phyloP scores from a whole-genome alignment of 2,329 filamentous ascomycete species.

The Fusarium devonianum region DNA sequence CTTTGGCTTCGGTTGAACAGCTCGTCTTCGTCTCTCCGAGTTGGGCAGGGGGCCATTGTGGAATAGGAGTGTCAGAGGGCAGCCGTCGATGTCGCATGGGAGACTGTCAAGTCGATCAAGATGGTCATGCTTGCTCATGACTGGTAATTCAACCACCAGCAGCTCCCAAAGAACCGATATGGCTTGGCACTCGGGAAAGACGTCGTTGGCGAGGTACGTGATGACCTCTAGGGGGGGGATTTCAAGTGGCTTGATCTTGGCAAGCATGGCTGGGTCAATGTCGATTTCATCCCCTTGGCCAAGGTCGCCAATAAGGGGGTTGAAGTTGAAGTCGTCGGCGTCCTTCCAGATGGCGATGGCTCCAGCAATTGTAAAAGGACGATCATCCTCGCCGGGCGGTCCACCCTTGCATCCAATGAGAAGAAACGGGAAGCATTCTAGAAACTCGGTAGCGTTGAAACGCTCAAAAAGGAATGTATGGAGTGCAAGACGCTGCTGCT shows the following conservation, averaged over 20 bases:
- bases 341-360: neutral
- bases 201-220: neutral
- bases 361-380: neutral
- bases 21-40: no score
- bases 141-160: neutral
- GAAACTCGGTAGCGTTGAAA: neutral
- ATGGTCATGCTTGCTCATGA: neutral
- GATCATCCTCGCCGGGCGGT: neutral
- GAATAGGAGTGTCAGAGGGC: neutral
- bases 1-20: no score
- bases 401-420: neutral
- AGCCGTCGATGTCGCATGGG: neutral
- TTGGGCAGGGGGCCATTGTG: slow-evolving; percentile 1
- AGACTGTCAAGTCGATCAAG: neutral
- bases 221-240: neutral
- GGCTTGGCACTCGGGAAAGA: neutral
- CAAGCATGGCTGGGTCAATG: neutral
- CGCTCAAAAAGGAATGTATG: neutral
- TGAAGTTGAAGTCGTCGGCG: neutral
- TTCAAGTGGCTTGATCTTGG: neutral
- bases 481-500: neutral
- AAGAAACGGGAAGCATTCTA: neutral
- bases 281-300: neutral
- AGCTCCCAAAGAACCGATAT: neutral
- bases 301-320: neutral